Percentiles rank a stretch among this genome's conserved stretches.
Evolutionary conservation across 1,139 yeast genomes (phyloP).

Genomic region (Meyerozyma smithsonii): DNA sequence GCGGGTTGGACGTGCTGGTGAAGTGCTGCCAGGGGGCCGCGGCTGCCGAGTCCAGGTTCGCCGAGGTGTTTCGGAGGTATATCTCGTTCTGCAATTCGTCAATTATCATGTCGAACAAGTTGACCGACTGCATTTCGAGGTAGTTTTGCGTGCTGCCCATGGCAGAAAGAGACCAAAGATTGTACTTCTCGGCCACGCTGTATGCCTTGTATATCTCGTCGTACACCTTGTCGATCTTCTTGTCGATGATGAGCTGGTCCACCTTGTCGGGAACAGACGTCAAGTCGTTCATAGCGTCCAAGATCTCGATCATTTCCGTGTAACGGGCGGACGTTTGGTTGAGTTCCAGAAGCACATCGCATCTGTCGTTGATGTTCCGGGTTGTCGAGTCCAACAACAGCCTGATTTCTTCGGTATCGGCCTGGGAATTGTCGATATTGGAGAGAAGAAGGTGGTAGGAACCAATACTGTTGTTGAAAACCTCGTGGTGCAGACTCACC

Average conservation of each 20-base stretch:
- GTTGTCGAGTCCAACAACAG: conserved; percentile 49
- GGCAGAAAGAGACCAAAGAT: conserved; percentile 60
- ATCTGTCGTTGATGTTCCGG: conserved; percentile 48
- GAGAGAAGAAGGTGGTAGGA: conserved; percentile 33
- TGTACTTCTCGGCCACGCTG: conserved; percentile 52
- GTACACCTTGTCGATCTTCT: conserved; percentile 68
- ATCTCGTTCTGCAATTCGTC: conserved; percentile 75
- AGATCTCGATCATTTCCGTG: conserved; percentile 63
- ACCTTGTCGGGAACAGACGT: conserved; percentile 56
- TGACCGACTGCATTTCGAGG: conserved; percentile 58
- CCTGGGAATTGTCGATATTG: conserved; percentile 54
- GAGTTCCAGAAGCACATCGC: conserved; percentile 57
- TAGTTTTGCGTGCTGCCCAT: conserved; percentile 54
- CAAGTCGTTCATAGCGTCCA: conserved; percentile 65
- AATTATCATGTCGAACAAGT: conserved; percentile 63
- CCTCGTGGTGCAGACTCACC: conserved; percentile 79
- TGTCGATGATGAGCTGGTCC: conserved; percentile 62
- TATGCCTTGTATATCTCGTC: conserved; percentile 54
- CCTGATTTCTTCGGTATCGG: conserved; percentile 46
- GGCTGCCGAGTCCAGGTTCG: conserved; percentile 4
- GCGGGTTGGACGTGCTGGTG: conserved; percentile 20
- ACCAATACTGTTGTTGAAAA: conserved; percentile 64
- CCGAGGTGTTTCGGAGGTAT: conserved; percentile 46
- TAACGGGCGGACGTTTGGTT: conserved; percentile 60
- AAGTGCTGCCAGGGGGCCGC: conserved; percentile 25